A percentile compares a stretch with the other conserved stretches of the same genome.
phyloP scores from a whole-genome alignment of 75 land plant genomes.

The Pinus tabuliformis region DNA sequence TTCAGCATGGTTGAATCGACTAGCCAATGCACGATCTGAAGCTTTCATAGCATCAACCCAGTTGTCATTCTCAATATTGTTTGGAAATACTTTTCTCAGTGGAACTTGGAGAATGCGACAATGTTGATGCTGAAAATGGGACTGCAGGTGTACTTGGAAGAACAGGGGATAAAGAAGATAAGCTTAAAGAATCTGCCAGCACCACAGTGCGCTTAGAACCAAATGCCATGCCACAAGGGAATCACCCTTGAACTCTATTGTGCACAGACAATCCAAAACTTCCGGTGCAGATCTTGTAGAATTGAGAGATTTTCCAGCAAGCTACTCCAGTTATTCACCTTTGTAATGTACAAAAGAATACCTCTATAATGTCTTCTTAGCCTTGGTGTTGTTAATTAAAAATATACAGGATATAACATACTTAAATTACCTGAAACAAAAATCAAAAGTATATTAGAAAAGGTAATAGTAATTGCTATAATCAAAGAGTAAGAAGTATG shows the following conservation, averaged over 20 bases:
- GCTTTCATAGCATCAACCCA: constrained; percentile 49
- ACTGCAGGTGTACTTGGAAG: constrained; percentile 1
- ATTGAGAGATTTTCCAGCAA: background rate
- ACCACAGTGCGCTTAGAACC: background rate
- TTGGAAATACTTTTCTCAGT: constrained; percentile 1
- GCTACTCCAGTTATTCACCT: background rate
- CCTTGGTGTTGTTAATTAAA: too few relatives aligned
- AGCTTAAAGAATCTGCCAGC: background rate
- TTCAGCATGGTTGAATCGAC: background rate
- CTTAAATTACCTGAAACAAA: too few relatives aligned
- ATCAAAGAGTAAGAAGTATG: too few relatives aligned
- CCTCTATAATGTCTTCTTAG: too few relatives aligned
- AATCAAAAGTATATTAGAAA: too few relatives aligned
- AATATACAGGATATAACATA: too few relatives aligned
- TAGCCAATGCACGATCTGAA: background rate
- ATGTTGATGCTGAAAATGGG: background rate
- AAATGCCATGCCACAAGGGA: background rate
- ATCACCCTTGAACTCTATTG: background rate
- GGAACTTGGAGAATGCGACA: constrained; percentile 6
- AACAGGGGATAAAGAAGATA: background rate
- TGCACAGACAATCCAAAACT: background rate
- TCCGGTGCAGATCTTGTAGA: background rate
- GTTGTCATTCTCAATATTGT: constrained; percentile 1
- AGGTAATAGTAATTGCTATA: too few relatives aligned
- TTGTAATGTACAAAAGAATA: too few relatives aligned